Base-by-base conservation (phyloP, 2,329 filamentous ascomycete genomes). In the Arachnopeziza araneosa region DNA sequence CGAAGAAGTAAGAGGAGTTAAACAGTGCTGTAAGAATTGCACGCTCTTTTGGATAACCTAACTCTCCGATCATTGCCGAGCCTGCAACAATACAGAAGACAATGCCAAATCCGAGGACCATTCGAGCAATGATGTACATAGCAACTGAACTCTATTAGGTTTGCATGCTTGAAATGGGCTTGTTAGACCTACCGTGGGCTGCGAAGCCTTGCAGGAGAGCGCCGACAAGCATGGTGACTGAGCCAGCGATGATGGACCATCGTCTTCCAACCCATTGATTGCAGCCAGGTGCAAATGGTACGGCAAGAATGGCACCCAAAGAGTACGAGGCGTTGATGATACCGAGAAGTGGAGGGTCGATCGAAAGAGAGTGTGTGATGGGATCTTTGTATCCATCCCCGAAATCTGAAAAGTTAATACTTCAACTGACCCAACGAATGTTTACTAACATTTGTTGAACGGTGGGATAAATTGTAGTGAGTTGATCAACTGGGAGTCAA, bases 241-340 rank as follows among this genome's bases (percentile, higher is more conserved):
- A 83, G 0, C 83, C 83, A n/a, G 80, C 72, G 57, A 85, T 74
- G 61, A 85, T 83, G 12, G 80, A 78, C 75, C 76, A 78, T 60
- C 80, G 73, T 63, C 80, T 70, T 21, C 80, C 82, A 26, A 77
- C 73, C 21, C 71, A 71, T 60, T 84, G 78, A 54, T 79, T 79
- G 2, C 83, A 66, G 58, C 77, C 75, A 0, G 81, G 77, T 2
- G 82, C 79, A 59, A 84, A 73, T 0, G 82, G 82, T 10, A 84
- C 77, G 24, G 76, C 77, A 32, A 79, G 72, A 59, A 84, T 79
- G 8, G 81, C 80, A 4, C 82, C 82, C 4, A 84, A 74, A 56
- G 79, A 80, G 68, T 84, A 84, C 53, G 77, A 79, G 1, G 81
- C 79, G n/a, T 78, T 78, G 44, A 84, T 73, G 55, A 84, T 76